Base-by-base conservation (phyloP, 225 moss, liverwort and hornwort genomes). In the Takakia lepidozioides region DNA sequence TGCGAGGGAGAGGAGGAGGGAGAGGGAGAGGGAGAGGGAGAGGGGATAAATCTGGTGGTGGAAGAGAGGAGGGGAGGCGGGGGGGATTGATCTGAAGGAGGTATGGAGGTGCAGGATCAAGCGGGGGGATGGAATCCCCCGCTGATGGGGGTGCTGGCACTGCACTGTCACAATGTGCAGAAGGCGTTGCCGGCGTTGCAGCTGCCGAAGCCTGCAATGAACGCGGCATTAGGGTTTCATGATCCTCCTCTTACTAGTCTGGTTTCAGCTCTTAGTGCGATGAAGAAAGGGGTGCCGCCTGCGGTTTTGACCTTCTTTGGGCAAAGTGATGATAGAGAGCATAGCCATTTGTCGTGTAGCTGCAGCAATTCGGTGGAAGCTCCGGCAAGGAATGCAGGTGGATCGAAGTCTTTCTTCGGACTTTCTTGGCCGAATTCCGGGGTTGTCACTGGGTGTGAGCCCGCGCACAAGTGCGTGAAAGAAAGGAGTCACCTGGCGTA, bases 101-200 rank as follows among this genome's bases (percentile, higher is more conserved):
- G n/a, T 20, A 70, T 70, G 70, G 64, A 70, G 47, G 37, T 53
- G 30, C 52, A 62, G 21, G 63, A 63, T 23, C 52, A 58, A 58
- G 49, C 41, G 4, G 62, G 50, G 27, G 59, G 51, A 26, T 55
- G 73, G 73, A 63, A 73, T 25, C 67, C 73, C 3, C 24, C 63
- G 22, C 62, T 47, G 21, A n/a, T n/a, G n/a, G n/a, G n/a, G n/a
- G 59, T 63, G 21, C 58, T 72, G 16, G 61, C 57, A 3, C 19
- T 72, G 5, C 67, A 59, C 13, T 72, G 62, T 13, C 67, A 67
- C 45, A 63, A 60, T 48, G 67, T 63, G 40, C 73, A 68, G 47
- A 63, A 56, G 28, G 28, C 59, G 3, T 18, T 72, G 13, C 51
- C 60, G 5, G 47, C 65, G 27, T 55, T 73, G 29, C 61, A 61